Evolutionary conservation across 2,329 filamentous ascomycete species (phyloP), one percentile per base, ranked within the genome.

Genomic region (Purpureocillium takamizusanense): DNA sequence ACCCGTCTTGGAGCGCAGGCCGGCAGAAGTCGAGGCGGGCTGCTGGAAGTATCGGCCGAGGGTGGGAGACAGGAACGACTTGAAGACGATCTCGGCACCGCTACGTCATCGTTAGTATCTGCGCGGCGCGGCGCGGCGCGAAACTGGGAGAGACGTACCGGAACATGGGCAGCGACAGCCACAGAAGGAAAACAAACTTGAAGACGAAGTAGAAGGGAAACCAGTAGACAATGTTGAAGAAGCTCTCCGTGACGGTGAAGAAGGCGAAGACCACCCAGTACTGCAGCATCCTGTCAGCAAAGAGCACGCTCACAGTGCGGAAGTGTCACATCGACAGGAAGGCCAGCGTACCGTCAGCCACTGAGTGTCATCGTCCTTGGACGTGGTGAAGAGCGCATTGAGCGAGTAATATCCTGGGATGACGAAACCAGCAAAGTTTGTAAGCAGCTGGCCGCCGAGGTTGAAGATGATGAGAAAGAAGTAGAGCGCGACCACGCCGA

Each of bases 141-240:
- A 7, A 32, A 15, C 15, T 25, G 30, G 38, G 18, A 18, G 17
- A 16, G 34, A 70, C 83, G 61, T 82, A 95, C 90, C 74, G 74
- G 73, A 94, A 95, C 65, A 86, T 77, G 63, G 92, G 92, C 57
- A 98, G 87, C 53, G 90, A 81, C 70, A 98, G 88, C 92, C 92
- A 98, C 63, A 98, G 81, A 55, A 97, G 76, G 63, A 97, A 84
- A 60, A 94, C 72, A 61, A 98, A 95, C 78, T 98, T 98, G 84
- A 98, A 97, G 61, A 89, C 90, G 70, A 86, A 98, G 83, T 98
- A 98, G 74, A 98, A 98, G 60, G 92, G 84, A 73, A 94, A 87
- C 86, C 86, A 94, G 76, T 92, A 92, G 47, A 90, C 84, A 47
- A 87, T 83, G 66, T 76, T 88, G 56, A 94, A 67, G 45, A 84